Percentiles rank a stretch among this genome's conserved stretches.
These are phyloP conservation scores for Seiridium cupressi DNA, from an alignment of 2,329 filamentous ascomycete genomes.

Conservation along the genomic window DNA sequence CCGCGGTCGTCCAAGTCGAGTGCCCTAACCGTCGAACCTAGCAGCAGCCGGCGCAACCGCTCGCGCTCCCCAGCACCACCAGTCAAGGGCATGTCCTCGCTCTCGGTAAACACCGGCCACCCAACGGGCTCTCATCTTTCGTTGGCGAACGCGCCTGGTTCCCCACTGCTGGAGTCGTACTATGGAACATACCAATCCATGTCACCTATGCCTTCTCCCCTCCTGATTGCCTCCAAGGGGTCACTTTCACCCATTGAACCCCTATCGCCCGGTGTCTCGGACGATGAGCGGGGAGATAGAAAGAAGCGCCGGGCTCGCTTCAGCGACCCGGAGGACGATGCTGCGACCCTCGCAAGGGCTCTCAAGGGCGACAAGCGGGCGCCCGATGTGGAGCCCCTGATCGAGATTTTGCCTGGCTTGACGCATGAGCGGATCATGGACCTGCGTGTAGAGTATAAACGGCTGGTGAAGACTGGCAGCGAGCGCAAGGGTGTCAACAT, in stretches of 20 bases:
- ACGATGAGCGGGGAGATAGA: conserved; percentile 43
- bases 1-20: conserved; percentile 35
- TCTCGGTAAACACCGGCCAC: conserved; percentile 48
- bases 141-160: conserved; percentile 64
- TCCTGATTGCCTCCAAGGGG: conserved; percentile 57
- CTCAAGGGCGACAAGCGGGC: conserved; percentile 62
- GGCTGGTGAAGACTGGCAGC: conserved; percentile 74
- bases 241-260: conserved; percentile 43
- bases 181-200: conserved; percentile 91
- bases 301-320: conserved; percentile 67
- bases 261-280: conserved; percentile 52
- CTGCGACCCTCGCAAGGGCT: conserved; percentile 71
- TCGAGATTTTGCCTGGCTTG: conserved; percentile 80
- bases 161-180: conserved; percentile 88
- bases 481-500: conserved; percentile 78
- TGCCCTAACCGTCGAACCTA: conserved; percentile 41
- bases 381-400: conserved; percentile 68
- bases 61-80: conserved; percentile 51
- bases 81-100: conserved; percentile 47
- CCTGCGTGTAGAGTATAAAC: conserved; percentile 87
- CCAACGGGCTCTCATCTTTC: conserved; percentile 37
- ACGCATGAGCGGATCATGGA: conserved; percentile 86
- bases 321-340: conserved; percentile 81
- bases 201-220: conserved; percentile 88
- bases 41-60: conserved; percentile 31